phyloP scores from a whole-genome alignment of 495 filamentous ascomycete genomes.

The Podospora bellae-mahoneyi region DNA sequence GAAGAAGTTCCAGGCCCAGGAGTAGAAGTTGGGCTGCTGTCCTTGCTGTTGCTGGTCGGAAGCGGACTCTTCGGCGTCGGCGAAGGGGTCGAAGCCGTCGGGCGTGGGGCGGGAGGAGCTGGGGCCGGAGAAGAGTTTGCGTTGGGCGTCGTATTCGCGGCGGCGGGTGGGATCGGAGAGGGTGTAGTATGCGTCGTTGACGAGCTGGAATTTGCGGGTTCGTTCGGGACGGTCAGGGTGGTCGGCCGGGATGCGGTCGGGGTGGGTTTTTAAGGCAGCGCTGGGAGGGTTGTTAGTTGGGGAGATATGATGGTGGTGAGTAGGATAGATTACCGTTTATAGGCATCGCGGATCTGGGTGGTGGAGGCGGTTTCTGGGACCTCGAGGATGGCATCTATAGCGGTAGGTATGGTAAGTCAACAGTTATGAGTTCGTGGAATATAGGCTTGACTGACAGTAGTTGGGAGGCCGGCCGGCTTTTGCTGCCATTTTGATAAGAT shows the following conservation, averaged over 20 bases:
- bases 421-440: conserved; percentile 6
- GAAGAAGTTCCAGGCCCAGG: conserved; percentile 53
- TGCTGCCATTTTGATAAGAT: conserved; percentile 34
- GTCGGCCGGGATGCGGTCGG: conserved; percentile 81
- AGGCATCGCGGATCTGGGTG: conserved; percentile 88
- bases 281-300: conserved; percentile 41
- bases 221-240: conserved; percentile 78
- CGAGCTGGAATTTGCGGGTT: conserved; percentile 88
- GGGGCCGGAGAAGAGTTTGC: conserved; percentile 38
- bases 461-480: conserved; percentile 43
- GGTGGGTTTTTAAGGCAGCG: conserved; percentile 90
- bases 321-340: conserved; percentile 64
- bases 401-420: conserved; percentile 17
- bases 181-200: conserved; percentile 98
- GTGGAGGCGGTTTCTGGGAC: conserved; percentile 68
- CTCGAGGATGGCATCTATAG: conserved; percentile 65
- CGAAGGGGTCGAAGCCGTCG: conserved; percentile 46
- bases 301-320: neutral
- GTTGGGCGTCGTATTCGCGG: conserved; percentile 82
- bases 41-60: conserved; percentile 36
- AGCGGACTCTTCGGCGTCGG: conserved; percentile 49
- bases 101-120: conserved; percentile 25
- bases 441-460: conserved; percentile 46
- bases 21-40: conserved; percentile 29
- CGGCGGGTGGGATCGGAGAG: conserved; percentile 76